Percentiles rank a stretch among this genome's conserved stretches.
These are phyloP conservation scores for Trypanosoma rangeli DNA, from an alignment of 208 protist genomes.

Conservation along the genomic window DNA sequence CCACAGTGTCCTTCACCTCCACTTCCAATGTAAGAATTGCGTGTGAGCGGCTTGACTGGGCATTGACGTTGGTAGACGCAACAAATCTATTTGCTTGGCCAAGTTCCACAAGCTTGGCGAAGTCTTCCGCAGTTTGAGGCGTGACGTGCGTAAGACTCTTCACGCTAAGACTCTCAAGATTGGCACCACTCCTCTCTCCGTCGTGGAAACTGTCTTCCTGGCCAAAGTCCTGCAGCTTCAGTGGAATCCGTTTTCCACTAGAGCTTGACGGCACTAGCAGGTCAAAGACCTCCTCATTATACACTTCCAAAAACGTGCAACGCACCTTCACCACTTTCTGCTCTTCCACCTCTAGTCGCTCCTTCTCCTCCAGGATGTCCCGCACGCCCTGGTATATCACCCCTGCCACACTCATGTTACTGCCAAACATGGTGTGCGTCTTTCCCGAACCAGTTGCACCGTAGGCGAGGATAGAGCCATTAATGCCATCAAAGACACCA, in stretches of 20 bases:
- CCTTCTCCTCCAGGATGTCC: constrained; percentile 78
- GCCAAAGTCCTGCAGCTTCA: constrained; percentile 55
- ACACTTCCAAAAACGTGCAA: constrained; percentile 86
- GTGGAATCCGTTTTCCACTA: constrained; percentile 29
- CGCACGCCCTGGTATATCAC: constrained; percentile 80
- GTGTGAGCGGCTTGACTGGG: constrained; percentile 87
- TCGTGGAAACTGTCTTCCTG: constrained; percentile 8
- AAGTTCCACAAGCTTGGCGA: constrained; percentile 52
- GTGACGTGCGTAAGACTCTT: constrained; percentile 63
- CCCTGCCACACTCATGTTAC: constrained; percentile 62
- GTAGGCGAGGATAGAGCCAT: constrained; percentile 87
- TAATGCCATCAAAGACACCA: constrained; percentile 77
- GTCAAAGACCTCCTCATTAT: constrained; percentile 90
- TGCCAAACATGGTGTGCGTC: constrained; percentile 91
- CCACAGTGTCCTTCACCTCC: constrained; percentile 43
- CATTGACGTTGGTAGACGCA: constrained; percentile 74
- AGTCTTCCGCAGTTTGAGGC: constrained; percentile 58
- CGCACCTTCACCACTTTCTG: constrained; percentile 51
- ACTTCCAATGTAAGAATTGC: constrained; percentile 88
- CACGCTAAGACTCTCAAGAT: constrained; percentile 52
- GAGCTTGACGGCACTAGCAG: constrained; percentile 39
- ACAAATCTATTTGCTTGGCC: constrained; percentile 77
- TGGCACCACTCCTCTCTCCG: constrained; percentile 1
- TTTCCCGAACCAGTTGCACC: constrained; percentile 88
- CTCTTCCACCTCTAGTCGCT: constrained; percentile 54